Evolutionary conservation across 2,329 filamentous ascomycete genomes (phyloP).

Genomic region (Byssothecium circinans): DNA sequence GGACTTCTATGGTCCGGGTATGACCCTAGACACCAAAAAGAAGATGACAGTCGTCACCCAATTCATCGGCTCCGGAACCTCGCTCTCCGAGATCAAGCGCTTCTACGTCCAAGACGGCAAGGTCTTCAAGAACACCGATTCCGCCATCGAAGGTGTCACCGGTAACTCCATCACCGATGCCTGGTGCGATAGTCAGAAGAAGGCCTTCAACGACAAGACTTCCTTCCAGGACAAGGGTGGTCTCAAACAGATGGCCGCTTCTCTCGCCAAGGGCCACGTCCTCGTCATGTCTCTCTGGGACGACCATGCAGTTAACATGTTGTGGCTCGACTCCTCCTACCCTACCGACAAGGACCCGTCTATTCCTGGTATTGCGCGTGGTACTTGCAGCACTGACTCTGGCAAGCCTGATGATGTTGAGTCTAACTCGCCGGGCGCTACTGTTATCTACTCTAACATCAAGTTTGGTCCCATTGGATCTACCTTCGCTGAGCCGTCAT

Average conservation of each 20-base stretch:
- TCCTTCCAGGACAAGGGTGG: conserved; percentile 60
- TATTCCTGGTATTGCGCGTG: conserved; percentile 40
- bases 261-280: conserved; percentile 62
- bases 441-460: conserved; percentile 46
- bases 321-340: conserved; percentile 72
- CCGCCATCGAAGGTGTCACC: conserved; percentile 49
- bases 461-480: conserved; percentile 45
- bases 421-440: conserved; percentile 35
- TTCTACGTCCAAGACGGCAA: conserved; percentile 55
- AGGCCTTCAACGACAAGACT: conserved; percentile 57
- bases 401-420: conserved; percentile 43
- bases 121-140: conserved; percentile 50
- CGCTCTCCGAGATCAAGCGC: conserved; percentile 51
- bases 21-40: conserved; percentile 48
- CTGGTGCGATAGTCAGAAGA: conserved; percentile 62
- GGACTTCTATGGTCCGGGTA: conserved; percentile 63
- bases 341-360: conserved; percentile 48
- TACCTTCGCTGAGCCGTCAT: conserved; percentile 39
- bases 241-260: conserved; percentile 57
- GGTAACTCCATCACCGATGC: conserved; percentile 59
- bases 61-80: conserved; percentile 49
- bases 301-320: conserved; percentile 69
- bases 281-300: conserved; percentile 66
- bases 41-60: conserved; percentile 56
- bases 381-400: conserved; percentile 41